Evolutionary conservation across 768 basidiomycete species (phyloP), one percentile per base, ranked within the genome.

Genomic region (Russula olivacea): DNA sequence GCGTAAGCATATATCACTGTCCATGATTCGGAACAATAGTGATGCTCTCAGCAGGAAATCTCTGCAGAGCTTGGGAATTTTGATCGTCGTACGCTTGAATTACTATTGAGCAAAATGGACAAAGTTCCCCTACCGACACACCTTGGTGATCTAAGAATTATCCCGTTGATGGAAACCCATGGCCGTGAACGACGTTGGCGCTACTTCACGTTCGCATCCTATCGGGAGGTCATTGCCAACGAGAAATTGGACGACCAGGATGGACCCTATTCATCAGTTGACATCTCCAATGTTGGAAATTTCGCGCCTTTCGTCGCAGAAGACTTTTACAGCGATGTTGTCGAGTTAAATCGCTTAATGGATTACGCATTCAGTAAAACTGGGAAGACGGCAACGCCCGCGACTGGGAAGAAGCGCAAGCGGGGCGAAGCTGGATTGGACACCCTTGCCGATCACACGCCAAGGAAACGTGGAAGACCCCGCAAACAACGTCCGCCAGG

Each of bases 101-200:
- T 91, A n/a, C 75, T 92, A 28, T 80, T 94, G 36, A 79, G 80
- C 17, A 83, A 88, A 49, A 83, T 88, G 23, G 85, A 85, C 66
- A 85, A 80, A 69, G 78, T 71, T 62, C 78, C 77, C 11, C 84
- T 86, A 15, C 92, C 92, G 4, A 63, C 81, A 6, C 91, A 93
- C 72, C 80, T 94, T 15, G 77, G 77, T 56, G 89, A 93, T 71
- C 77, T 90, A 45, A 80, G 84, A 30, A 81, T 91, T 55, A 80
- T 81, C 23, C 82, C 85, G 41, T 72, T 91, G 32, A 87, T 88
- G 80, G 95, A 97, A 74, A 91, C 84, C 0, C 79, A 81, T 65
- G 91, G 91, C 5, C 84, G 93, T 40, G 91, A 98, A 75, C 86
- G 93, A 32, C 87, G 92, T 25, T 84, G 92, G 71, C 81, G 92